These are phyloP conservation scores for Zymoseptoria pseudotritici DNA, from an alignment of 2,329 filamentous ascomycete species.

Conservation along the genomic window DNA sequence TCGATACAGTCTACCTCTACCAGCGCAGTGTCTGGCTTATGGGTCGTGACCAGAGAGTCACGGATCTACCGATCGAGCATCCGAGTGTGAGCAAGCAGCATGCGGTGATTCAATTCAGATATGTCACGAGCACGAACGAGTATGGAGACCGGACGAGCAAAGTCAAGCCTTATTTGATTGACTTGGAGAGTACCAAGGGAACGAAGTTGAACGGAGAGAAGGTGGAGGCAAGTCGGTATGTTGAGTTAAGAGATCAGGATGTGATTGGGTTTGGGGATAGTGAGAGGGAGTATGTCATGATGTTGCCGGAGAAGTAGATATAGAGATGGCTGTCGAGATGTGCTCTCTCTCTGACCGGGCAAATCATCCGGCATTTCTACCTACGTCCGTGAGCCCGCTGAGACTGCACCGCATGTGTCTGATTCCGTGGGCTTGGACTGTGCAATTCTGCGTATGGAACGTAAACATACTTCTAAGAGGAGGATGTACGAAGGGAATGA, in stretches of 20 bases:
- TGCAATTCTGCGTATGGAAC: too few species aligned
- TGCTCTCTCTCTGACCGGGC: too few species aligned
- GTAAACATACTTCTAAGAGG: too few species aligned
- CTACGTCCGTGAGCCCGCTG: too few species aligned
- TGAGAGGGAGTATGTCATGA: conserved; percentile 89
- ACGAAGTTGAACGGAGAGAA: conserved; percentile 71
- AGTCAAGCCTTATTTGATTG: conserved; percentile 74
- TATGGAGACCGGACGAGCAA: conserved; percentile 73
- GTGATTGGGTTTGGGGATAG: conserved; percentile 82
- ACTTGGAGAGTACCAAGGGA: conserved; percentile 88
- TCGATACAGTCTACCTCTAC: conserved; percentile 74
- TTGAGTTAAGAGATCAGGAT: conserved; percentile 84
- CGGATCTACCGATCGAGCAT: conserved; percentile 78
- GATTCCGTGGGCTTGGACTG: too few species aligned
- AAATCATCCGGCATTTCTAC: too few species aligned
- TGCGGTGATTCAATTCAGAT: conserved; percentile 87
- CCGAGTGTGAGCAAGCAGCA: conserved; percentile 94
- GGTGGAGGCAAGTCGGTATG: conserved; percentile 67
- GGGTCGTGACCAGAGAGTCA: conserved; percentile 71
- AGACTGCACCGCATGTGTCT: too few species aligned
- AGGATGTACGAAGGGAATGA: too few species aligned
- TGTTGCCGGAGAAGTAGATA: conserved; percentile 51
- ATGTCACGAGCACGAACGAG: conserved; percentile 75
- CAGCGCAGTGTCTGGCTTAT: conserved; percentile 83
- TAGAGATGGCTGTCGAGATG: not conserved